Conservation (phyloP, 805 yeast genomes). For the Ogataea corticis region DNA sequence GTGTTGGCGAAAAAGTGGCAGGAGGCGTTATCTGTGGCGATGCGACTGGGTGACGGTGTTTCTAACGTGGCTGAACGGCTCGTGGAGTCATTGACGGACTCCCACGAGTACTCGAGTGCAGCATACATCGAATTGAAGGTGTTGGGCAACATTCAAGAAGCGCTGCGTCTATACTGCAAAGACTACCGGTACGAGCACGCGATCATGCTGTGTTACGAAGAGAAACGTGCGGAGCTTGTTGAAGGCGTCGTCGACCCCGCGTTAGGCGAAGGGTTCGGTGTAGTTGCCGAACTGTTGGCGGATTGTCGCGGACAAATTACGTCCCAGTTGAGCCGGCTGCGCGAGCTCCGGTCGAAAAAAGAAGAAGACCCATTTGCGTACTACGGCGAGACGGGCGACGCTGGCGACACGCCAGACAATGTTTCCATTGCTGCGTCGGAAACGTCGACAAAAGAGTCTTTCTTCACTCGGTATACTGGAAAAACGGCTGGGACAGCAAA, state of each 20-base stretch:
- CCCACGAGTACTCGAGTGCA: slow-evolving; percentile 75
- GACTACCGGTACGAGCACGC: slow-evolving; percentile 78
- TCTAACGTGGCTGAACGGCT: slow-evolving; percentile 57
- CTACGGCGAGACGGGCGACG: slow-evolving; percentile 64
- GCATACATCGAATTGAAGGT: slow-evolving; percentile 72
- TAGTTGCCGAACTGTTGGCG: slow-evolving; percentile 84
- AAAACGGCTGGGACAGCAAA: slow-evolving; percentile 94
- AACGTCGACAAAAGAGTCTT: slow-evolving; percentile 88
- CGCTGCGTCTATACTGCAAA: slow-evolving; percentile 70
- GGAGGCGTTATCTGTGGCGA: slow-evolving; percentile 71
- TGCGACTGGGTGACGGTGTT: slow-evolving; percentile 40
- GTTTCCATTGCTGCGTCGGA: slow-evolving; percentile 95
- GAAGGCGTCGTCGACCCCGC: slow-evolving; percentile 67
- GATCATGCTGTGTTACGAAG: slow-evolving; percentile 56
- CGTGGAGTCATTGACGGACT: slow-evolving; percentile 59
- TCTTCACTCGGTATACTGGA: slow-evolving; percentile 94
- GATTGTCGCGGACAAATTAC: slow-evolving; percentile 85
- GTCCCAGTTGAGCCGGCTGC: slow-evolving; percentile 79
- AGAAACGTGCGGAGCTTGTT: slow-evolving; percentile 46
- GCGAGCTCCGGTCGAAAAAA: slow-evolving; percentile 84
- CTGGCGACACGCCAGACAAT: slow-evolving; percentile 82
- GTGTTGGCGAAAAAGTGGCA: slow-evolving; percentile 76
- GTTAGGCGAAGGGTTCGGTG: slow-evolving; percentile 84
- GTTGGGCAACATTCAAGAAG: slow-evolving; percentile 58
- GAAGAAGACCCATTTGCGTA: slow-evolving; percentile 82